Base-by-base conservation (phyloP, 148 eudicot species). In the Persicaria maculosa region DNA sequence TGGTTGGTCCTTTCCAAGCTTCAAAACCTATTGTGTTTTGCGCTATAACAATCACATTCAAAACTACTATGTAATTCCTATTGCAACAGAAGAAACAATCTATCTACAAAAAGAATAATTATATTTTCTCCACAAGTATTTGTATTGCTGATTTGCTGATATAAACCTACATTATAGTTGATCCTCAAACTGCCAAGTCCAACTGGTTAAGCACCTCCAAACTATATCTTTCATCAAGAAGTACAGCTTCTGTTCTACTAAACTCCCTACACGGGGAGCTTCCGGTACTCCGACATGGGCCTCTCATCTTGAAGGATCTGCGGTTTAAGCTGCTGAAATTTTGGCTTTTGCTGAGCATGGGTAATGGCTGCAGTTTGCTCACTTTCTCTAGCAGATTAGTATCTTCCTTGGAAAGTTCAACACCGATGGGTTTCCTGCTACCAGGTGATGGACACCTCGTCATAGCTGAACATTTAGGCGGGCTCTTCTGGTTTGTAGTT, bases 321-420 rank as follows among this genome's bases (percentile, higher is more conserved):
- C 77, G 82, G 48, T 75, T 78, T 4, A 77, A 76, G 68, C 77
- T 68, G 46, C 67, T 48, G 61, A 91, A 84, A 59, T 90, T 95
- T 79, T 91, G 98, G 74, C 98, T 94, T 85, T 90, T 94, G 85
- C 98, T 94, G 9, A 85, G 80, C 31, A 94, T 90, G 0, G 87
- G 89, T 48, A 67, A 76, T 47, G 77, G 70, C 69, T 76, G 85
- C 75, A 82, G 76, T 84, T 78, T 73, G 70, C 81, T 86, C 85
- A 87, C 90, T 20, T 77, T 77, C 71, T 88, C 90, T 61, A 94
- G 68, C 68, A 94, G 77, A 77, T 81, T 64, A 25, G 77, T 83
- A 14, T 94, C 98, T 72, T 94, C 98, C 40, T 72, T 44, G 0
- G 97, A 81, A 61, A 91, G 79, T 75, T 80, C 79, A 16, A 68